These are phyloP conservation scores for Aspergillus sp. DNA, from an alignment of 2,329 filamentous ascomycete species.

Conservation along the genomic window DNA sequence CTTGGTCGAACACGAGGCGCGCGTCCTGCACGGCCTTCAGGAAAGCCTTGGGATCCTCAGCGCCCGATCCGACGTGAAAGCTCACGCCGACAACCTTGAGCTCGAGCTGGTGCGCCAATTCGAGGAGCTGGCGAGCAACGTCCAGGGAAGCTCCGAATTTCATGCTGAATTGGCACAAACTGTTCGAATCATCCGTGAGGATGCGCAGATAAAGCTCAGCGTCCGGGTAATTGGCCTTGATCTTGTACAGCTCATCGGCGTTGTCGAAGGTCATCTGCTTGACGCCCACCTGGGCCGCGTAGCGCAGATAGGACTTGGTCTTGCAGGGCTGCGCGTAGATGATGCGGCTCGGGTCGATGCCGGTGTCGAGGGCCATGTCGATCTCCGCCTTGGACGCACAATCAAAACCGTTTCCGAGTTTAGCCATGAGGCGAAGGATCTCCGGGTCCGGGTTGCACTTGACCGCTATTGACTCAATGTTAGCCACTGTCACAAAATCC, in stretches of 20 bases:
- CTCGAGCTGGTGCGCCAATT: slow-evolving; percentile 75
- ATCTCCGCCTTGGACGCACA: slow-evolving; percentile 98
- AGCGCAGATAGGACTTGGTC: slow-evolving; percentile 96
- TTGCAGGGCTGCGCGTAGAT: slow-evolving; percentile 99
- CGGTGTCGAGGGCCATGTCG: slow-evolving; percentile 81
- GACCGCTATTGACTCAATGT: slow-evolving; percentile 63
- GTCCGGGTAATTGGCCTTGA: slow-evolving; percentile 83
- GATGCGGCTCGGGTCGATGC: slow-evolving; percentile 83
- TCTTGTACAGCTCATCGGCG: slow-evolving; percentile 95
- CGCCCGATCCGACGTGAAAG: slow-evolving; percentile 96
- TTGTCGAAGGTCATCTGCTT: slow-evolving; percentile 99
- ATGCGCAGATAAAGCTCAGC: slow-evolving; percentile 94
- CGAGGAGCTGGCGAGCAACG: slow-evolving; percentile 72
- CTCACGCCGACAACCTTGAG: slow-evolving; percentile 94
- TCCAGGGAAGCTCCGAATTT: slow-evolving; percentile 96
- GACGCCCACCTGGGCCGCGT: slow-evolving; percentile 79
- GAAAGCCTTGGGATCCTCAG: slow-evolving; percentile 89
- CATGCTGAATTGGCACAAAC: slow-evolving; percentile 90
- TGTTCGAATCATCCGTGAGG: slow-evolving; percentile 92
- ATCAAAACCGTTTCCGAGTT: slow-evolving; percentile 92
- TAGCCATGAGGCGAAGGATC: slow-evolving; percentile 82
- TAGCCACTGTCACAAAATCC: neutral
- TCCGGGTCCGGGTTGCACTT: slow-evolving; percentile 97
- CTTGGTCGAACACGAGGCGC: slow-evolving; percentile 84
- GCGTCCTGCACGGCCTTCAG: slow-evolving; percentile 89